These are phyloP conservation scores for Dillenia turbinata DNA, from an alignment of 164 flowering plant genomes.

Conservation along the genomic window DNA sequence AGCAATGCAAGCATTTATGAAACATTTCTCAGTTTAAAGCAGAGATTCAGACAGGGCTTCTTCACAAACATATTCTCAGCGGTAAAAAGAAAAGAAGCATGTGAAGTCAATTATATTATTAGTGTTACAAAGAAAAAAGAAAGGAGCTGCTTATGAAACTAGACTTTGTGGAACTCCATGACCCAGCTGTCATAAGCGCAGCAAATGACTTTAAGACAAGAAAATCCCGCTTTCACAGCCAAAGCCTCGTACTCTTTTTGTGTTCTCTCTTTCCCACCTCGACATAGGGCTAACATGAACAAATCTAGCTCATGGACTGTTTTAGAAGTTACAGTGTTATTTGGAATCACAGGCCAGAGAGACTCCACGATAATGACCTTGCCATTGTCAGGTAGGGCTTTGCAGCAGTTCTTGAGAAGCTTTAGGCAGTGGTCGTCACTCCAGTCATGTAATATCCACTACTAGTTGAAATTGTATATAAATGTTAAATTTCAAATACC, in stretches of 20 bases:
- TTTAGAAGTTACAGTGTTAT: not conserved
- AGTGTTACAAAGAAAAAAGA: no score
- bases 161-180: not conserved
- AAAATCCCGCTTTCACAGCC: not conserved
- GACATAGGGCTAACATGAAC: not conserved
- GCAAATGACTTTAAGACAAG: not conserved
- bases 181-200: not conserved
- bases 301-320: not conserved
- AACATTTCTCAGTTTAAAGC: no score
- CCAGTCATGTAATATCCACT: no score
- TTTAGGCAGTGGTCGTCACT: not conserved
- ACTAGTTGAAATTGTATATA: no score
- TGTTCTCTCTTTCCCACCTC: constrained; percentile 2
- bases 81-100: no score
- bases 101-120: no score
- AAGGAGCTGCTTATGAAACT: no score
- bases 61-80: no score
- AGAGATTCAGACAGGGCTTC: no score
- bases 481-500: no score
- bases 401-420: not conserved
- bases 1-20: no score
- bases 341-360: not conserved
- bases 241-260: constrained; percentile 2
- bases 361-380: constrained; percentile 1
- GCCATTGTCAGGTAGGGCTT: not conserved